phyloP scores from a whole-genome alignment of 2,329 filamentous ascomycete genomes.

The Ascochyta clinopodiicola region DNA sequence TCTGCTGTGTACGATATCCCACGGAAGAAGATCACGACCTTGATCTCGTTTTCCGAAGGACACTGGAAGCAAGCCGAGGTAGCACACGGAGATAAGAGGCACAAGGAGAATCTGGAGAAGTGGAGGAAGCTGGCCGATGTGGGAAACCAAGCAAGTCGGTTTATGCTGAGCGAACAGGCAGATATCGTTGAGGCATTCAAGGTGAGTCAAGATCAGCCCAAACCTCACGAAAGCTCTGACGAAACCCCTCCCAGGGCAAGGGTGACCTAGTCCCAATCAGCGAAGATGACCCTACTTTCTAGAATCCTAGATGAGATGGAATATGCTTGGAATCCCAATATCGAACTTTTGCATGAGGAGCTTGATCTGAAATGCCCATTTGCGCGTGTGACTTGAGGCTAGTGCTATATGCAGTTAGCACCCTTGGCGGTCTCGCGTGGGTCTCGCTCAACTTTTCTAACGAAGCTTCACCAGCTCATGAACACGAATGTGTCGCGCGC shows the following conservation, averaged over 20 bases:
- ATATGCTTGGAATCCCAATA: neutral
- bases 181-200: conserved; percentile 58
- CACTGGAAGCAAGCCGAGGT: conserved; percentile 61
- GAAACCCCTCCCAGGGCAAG: conserved; percentile 33
- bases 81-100: conserved; percentile 64
- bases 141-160: conserved; percentile 58
- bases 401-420: neutral
- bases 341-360: neutral
- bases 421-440: neutral
- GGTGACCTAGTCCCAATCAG: conserved; percentile 57
- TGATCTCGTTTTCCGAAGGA: conserved; percentile 61
- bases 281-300: conserved; percentile 29
- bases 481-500: conserved; percentile 7
- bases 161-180: conserved; percentile 62
- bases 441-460: conserved; percentile 10
- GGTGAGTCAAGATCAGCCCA: conserved; percentile 23
- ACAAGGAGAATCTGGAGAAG: conserved; percentile 57
- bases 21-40: conserved; percentile 57
- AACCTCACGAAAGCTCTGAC: neutral
- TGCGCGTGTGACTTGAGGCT: neutral
- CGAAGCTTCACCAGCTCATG: conserved; percentile 2
- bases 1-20: conserved; percentile 64
- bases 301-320: neutral
- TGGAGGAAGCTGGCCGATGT: conserved; percentile 60
- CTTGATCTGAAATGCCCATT: neutral